Evolutionary conservation across 768 basidiomycete genomes (phyloP).

Genomic region (Coprinopsis cinerea): DNA sequence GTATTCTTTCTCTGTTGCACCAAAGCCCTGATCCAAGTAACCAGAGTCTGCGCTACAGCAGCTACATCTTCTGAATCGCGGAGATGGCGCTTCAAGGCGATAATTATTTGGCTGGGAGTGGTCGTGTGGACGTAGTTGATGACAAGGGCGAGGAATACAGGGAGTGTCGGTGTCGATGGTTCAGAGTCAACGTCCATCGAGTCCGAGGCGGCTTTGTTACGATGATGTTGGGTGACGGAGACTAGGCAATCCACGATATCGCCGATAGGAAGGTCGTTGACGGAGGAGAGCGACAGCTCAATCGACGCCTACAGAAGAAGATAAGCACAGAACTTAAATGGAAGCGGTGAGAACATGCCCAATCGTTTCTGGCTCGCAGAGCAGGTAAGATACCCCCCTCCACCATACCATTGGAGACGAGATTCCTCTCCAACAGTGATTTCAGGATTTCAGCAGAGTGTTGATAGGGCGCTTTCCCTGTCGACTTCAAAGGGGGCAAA

Average conservation of each 20-base stretch:
- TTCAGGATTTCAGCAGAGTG: constrained; percentile 55
- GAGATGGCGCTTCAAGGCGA: constrained; percentile 46
- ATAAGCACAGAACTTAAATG: not conserved
- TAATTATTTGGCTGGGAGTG: constrained; percentile 34
- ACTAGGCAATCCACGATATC: constrained; percentile 54
- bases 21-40: constrained; percentile 37
- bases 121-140: constrained; percentile 28
- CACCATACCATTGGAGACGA: constrained; percentile 59
- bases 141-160: constrained; percentile 29
- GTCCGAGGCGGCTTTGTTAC: constrained; percentile 26
- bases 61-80: constrained; percentile 44
- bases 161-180: constrained; percentile 23
- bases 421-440: constrained; percentile 47
- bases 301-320: constrained; percentile 34
- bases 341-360: constrained; percentile 42
- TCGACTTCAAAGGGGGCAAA: constrained; percentile 29
- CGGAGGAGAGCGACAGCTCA: constrained; percentile 42
- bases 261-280: constrained; percentile 60
- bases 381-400: constrained; percentile 50
- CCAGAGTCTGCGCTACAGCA: constrained; percentile 39
- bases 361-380: constrained; percentile 54
- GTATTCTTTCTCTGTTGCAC: constrained; percentile 25
- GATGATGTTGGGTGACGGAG: constrained; percentile 35
- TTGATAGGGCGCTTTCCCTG: constrained; percentile 14
- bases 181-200: constrained; percentile 34